phyloP scores from a whole-genome alignment of 352 stramenopile genomes.

The Blastocystis sp. region DNA sequence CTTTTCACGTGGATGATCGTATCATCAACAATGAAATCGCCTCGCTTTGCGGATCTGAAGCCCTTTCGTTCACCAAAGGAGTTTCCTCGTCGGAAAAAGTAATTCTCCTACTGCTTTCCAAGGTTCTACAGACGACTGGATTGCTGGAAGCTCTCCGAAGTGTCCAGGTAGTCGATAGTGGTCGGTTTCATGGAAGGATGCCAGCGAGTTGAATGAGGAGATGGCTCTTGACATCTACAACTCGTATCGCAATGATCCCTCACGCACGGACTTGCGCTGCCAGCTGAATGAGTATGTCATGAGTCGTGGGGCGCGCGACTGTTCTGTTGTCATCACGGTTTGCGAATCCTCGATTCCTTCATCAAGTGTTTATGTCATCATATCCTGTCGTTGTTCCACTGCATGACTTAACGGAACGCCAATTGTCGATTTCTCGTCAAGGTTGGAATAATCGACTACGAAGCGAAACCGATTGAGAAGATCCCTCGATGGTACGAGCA shows the following conservation, averaged over 20 bases:
- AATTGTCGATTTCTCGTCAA: background rate
- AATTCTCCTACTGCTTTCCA: background rate
- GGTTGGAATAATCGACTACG: conserved; percentile 6
- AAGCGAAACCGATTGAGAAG: conserved; percentile 17
- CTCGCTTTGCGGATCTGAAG: background rate
- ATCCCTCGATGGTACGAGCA: conserved; percentile 14
- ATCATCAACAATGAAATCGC: background rate
- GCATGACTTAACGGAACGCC: background rate
- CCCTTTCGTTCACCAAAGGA: background rate
- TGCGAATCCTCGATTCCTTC: background rate
- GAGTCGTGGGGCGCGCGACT: conserved; percentile 12
- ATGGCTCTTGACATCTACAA: conserved; percentile 11
- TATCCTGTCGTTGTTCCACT: background rate
- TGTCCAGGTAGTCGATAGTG: background rate
- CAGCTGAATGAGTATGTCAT: background rate
- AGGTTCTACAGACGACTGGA: background rate
- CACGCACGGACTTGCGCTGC: no score
- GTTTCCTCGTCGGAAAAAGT: background rate
- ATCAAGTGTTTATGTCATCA: background rate
- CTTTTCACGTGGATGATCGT: no score
- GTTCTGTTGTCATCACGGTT: background rate
- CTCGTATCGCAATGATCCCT: background rate
- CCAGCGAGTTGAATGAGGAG: background rate
- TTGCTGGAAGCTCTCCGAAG: background rate
- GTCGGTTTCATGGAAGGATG: background rate